Percentiles rank a stretch among this genome's conserved stretches.
phyloP scores from a whole-genome alignment of 106 monocot genomes.

The Acorus gramineus region DNA sequence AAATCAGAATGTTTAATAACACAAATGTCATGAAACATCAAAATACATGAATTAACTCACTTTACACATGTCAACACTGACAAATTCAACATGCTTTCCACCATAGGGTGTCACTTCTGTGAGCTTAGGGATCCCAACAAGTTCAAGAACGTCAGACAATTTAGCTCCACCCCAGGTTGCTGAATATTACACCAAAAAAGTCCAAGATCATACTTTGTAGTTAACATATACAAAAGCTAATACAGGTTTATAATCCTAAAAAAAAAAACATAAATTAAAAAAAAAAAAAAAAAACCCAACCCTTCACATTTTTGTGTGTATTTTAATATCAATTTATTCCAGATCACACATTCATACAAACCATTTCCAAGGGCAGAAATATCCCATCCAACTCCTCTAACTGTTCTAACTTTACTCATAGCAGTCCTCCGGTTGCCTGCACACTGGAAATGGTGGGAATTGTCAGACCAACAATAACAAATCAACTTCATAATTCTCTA shows the following conservation, averaged over 20 bases:
- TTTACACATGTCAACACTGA: constrained; percentile 81
- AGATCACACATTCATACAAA: constrained; percentile 7
- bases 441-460: constrained; percentile 33
- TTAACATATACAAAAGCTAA: background rate
- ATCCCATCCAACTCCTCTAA: constrained; percentile 98
- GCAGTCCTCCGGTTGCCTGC: constrained; percentile 99
- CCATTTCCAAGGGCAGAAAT: constrained; percentile 91
- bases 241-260: background rate
- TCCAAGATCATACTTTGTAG: too few species aligned
- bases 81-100: constrained; percentile 88
- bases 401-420: constrained; percentile 76
- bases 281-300: background rate
- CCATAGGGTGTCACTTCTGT: constrained; percentile 49
- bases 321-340: background rate
- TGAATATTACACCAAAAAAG: constrained; percentile 9
- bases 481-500: too few species aligned
- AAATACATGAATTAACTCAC: constrained; percentile 33
- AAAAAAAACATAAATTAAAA: background rate
- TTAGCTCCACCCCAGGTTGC: constrained; percentile 95
- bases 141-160: constrained; percentile 73
- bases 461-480: too few species aligned
- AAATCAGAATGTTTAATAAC: background rate
- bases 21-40: background rate
- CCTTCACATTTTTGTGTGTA: background rate
- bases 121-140: constrained; percentile 67